Evolutionary conservation across 345 rosid species (phyloP).

Genomic region (Salix purpurea): DNA sequence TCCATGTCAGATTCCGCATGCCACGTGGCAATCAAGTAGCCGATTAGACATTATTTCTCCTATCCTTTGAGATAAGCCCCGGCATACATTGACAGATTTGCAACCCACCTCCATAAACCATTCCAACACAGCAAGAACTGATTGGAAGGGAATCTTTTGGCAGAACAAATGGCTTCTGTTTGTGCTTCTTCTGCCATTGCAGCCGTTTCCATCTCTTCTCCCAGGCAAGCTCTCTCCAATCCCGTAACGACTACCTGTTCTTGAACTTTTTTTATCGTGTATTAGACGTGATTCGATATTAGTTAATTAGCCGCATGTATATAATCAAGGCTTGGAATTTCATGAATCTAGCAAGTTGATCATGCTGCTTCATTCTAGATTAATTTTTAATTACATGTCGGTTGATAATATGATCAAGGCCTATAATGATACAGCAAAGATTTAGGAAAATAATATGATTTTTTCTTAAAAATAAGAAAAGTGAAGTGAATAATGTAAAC

Average conservation of each 20-base stretch:
- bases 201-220: constrained; percentile 55
- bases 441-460: background rate
- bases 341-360: background rate
- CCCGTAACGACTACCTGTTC: background rate
- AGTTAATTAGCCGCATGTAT: too few species aligned
- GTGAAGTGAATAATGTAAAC: background rate
- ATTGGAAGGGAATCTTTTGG: background rate
- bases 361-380: background rate
- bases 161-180: constrained; percentile 65
- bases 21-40: constrained; percentile 44
- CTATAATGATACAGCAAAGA: background rate
- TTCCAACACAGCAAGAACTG: background rate
- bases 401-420: background rate
- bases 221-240: constrained; percentile 47
- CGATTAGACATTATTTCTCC: constrained; percentile 27
- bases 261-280: background rate
- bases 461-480: background rate
- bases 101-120: constrained; percentile 9
- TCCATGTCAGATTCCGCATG: constrained; percentile 34
- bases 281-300: background rate
- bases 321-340: too few species aligned
- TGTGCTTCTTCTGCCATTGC: constrained; percentile 90
- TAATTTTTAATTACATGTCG: background rate
- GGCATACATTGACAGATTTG: constrained; percentile 27
- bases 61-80: constrained; percentile 63